phyloP scores from a whole-genome alignment of 352 stramenopile species.

The Globisporangium middletonii region DNA sequence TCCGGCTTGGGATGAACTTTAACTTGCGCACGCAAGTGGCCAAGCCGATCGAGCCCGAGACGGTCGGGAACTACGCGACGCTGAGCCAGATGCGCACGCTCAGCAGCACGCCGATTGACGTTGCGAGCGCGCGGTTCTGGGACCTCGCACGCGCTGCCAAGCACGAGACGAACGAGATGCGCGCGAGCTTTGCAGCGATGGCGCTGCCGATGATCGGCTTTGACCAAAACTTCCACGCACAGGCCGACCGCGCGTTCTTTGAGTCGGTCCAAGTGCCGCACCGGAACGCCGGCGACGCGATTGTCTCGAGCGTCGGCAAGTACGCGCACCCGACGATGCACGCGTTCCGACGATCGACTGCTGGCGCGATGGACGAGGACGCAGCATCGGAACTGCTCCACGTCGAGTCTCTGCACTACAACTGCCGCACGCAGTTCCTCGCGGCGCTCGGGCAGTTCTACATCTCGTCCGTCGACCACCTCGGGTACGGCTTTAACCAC shows the following conservation, averaged over 20 bases:
- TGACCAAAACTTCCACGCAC: slow-evolving; percentile 2
- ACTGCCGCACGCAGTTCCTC: slow-evolving; percentile 6
- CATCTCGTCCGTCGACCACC: slow-evolving; percentile 3
- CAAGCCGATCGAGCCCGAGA: slow-evolving; percentile 15
- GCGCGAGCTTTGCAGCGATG: background rate
- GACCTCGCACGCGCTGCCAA: slow-evolving; percentile 10
- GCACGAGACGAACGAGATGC: slow-evolving; percentile 6
- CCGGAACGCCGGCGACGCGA: background rate
- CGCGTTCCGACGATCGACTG: background rate
- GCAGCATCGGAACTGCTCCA: background rate
- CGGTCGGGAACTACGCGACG: slow-evolving; percentile 25
- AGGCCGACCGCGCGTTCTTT: background rate
- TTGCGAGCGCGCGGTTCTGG: slow-evolving; percentile 7
- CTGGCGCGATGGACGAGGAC: background rate
- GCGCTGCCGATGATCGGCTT: background rate
- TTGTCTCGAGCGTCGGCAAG: slow-evolving; percentile 9
- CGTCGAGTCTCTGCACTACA: slow-evolving; percentile 11
- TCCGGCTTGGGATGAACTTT: slow-evolving; percentile 7
- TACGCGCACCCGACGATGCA: slow-evolving; percentile 7
- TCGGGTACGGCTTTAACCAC: slow-evolving; percentile 10
- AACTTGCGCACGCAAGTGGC: slow-evolving; percentile 18
- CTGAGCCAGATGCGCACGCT: background rate
- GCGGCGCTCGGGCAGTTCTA: slow-evolving; percentile 13
- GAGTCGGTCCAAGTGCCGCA: background rate
- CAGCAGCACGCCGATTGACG: background rate